Base-by-base conservation (phyloP, 768 basidiomycete species). In the Tephrocybe sp. region DNA sequence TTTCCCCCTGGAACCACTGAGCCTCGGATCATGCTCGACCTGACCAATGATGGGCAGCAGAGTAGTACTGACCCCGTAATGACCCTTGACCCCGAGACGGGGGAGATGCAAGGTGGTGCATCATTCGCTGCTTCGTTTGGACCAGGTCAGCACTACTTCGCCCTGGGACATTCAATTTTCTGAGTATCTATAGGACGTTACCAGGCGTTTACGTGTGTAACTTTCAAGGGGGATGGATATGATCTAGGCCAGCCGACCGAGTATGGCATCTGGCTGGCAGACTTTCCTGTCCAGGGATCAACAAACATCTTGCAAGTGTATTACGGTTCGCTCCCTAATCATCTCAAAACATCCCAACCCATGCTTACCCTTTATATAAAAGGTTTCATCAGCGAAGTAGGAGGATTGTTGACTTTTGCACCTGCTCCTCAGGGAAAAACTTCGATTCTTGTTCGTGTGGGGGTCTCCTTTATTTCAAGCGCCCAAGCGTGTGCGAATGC, bases 391-490 rank as follows among this genome's bases (percentile, higher is more conserved):
- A 71, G 72, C n/a, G 72, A 82, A 57, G 65, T 79, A 43, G 82
- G 83, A 11, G 80, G 75, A 1, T 56, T 83, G 7, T 65, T 83
- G 42, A 78, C 78, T 0, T 83, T 82, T 65, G 61, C 61, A 1
- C 78, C 75, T 5, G 67, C 72, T 19, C 72, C 75, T 0, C 48
- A 59, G 5, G 45, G 53, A 10, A 52, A 60, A 8, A 78, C 77
- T 0, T 68, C 72, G 1, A 78, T 86, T 51, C 68, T 83, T 17
- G 81, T 72, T 1, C 78, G 83, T n/a, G 75, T 80, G 3, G 83
- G 84, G n/a, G 75, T 86, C 5, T 84, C 83, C 0, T 75, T 85
- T 55, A 79, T 85, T 45, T 85, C 83, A 4, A 68, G 71, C 17
- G 72, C 71, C 1, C 83, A 84, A 56, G 84, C 84, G 0, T 86